Evolutionary conservation across 2,329 filamentous ascomycete genomes (phyloP).

Genomic region (Arthrinium phaeospermum): DNA sequence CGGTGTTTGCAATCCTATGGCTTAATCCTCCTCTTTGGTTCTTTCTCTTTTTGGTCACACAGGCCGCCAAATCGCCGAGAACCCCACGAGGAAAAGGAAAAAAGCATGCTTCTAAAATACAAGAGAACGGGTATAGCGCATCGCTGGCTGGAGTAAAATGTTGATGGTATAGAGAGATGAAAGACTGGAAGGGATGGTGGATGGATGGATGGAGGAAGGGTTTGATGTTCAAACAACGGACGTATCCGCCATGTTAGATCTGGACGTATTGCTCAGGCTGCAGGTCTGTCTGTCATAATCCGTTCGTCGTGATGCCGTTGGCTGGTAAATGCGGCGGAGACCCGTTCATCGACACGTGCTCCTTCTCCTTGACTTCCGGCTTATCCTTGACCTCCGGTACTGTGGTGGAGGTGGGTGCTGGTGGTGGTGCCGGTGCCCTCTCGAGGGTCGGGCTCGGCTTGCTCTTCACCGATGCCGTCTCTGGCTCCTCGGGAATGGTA

Average conservation of each 20-base stretch:
- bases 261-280: background rate
- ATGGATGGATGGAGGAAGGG: too few species aligned
- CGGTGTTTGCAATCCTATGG: background rate
- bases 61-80: background rate
- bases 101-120: slow-evolving; percentile 14
- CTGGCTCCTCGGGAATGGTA: slow-evolving; percentile 77
- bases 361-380: slow-evolving; percentile 10
- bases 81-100: background rate
- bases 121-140: slow-evolving; percentile 19
- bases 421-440: background rate
- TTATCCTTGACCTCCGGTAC: background rate
- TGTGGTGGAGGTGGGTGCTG: background rate
- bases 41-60: background rate
- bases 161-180: background rate
- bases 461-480: slow-evolving; percentile 43
- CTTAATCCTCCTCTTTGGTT: background rate
- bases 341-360: background rate
- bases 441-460: slow-evolving; percentile 26
- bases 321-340: background rate
- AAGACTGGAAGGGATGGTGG: background rate
- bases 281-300: background rate
- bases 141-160: slow-evolving; percentile 16
- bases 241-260: background rate
- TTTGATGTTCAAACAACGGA: background rate
- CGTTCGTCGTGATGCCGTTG: background rate